Base-by-base conservation (phyloP, 2,329 filamentous ascomycete species). In the Cercospora sesami region DNA sequence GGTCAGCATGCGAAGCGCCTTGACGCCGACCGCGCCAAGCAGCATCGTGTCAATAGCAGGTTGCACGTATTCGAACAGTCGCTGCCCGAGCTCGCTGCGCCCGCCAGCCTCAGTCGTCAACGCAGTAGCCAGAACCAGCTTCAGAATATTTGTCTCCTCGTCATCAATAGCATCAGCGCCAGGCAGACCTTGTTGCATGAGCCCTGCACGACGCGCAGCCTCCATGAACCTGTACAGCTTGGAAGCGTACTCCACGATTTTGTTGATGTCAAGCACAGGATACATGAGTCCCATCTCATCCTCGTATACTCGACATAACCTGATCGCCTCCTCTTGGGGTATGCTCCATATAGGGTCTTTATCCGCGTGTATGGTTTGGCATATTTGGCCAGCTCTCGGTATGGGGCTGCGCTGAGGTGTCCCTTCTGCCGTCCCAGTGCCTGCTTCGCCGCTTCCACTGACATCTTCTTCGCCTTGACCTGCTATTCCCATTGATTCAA, bases 271-370 rank as follows among this genome's bases (percentile, higher is more conserved):
- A 58, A 96, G 79, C 4, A 97, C 87, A 0, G 94, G 94, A 78
- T 96, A 97, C 92, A 97, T 96, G 74, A 94, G 87, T 53, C 92
- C 92, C 74, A 96, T 90, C 77, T 97, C 94, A 74, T 97, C 93
- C 72, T 96, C 91, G 76, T 95, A 94, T 0, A 96, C 83, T 14
- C 87, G 85, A 72, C 92, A 92, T 14, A 97, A 81, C 1, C 92
- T 87, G 21, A 94, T 79, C 74, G 95, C 92, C 76, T 97, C 93
- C 39, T 93, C 88, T 74, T 90, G 89, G 64, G 87, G 86, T 60
- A 96, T 86, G 7, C 89, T 85, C 87, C 93, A 94, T 30, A 98
- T 86, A 0, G 93, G 93, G 76, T 97, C 94, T 74, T 89, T 84
- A 69, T 81, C 81, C 2, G 76, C 80, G 75, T 84, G 84, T 26